Evolutionary conservation across 108 stramenopile genomes (phyloP).

Genomic region (Fistulifera pelliculosa): DNA sequence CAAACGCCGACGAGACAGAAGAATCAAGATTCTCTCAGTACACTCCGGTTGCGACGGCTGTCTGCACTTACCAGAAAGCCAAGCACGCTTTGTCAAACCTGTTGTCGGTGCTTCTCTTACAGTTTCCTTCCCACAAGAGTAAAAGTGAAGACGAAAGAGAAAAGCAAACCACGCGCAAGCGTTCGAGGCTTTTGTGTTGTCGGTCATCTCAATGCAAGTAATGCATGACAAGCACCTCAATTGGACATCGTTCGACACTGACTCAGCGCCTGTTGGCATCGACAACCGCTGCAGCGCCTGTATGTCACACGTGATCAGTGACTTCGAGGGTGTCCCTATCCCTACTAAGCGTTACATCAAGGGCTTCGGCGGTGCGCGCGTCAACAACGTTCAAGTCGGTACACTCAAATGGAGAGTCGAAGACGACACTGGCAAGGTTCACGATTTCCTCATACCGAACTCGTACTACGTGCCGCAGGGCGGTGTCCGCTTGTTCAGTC

Average conservation of each 20-base stretch:
- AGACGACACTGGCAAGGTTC: constrained; percentile 21
- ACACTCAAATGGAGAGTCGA: constrained; percentile 10
- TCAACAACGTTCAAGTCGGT: not conserved
- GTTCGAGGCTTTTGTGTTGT: too few species aligned
- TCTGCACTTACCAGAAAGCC: too few species aligned
- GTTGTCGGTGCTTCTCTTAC: too few species aligned
- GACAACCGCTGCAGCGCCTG: constrained; percentile 15
- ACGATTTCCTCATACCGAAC: constrained; percentile 22
- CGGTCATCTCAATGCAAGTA: not conserved
- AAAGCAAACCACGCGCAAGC: too few species aligned
- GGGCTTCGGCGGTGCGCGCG: constrained; percentile 9
- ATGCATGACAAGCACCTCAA: not conserved
- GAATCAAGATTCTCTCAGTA: too few species aligned
- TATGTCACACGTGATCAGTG: constrained; percentile 6
- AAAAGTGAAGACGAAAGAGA: too few species aligned
- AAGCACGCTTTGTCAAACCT: too few species aligned
- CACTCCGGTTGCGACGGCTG: too few species aligned
- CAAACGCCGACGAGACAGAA: too few species aligned
- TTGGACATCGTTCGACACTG: constrained; percentile 13
- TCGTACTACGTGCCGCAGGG: constrained; percentile 20
- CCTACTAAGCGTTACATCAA: not conserved
- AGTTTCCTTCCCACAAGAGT: too few species aligned
- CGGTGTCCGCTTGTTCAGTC: constrained; percentile 19
- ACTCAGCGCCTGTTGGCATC: constrained; percentile 8
- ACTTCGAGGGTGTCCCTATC: constrained; percentile 4